Percentiles rank a stretch among this genome's conserved stretches.
Evolutionary conservation across 164 flowering plant species (phyloP).

Genomic region (Santalum album): DNA sequence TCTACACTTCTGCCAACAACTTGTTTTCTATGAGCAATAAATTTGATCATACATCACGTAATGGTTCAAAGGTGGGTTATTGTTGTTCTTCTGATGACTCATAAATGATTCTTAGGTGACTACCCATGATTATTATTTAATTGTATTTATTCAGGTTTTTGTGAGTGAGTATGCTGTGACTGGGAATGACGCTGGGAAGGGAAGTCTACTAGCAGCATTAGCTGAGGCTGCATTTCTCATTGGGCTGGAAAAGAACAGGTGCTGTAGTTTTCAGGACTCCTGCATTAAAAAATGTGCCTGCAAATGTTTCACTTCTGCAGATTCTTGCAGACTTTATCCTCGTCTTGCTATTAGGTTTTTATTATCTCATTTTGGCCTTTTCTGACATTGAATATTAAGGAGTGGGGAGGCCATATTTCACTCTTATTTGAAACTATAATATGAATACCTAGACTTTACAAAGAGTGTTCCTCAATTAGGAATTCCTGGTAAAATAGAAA

Average conservation of each 20-base stretch:
- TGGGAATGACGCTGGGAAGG: conserved; percentile 72
- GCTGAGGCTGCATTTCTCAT: conserved; percentile 92
- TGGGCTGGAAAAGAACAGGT: conserved; percentile 90
- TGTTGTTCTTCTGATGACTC: background rate
- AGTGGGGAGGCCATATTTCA: too few species aligned
- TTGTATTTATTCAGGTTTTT: conserved; percentile 48
- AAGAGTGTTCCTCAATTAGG: too few species aligned
- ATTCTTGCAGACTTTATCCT: too few species aligned
- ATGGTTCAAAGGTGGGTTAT: conserved; percentile 71
- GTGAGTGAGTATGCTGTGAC: conserved; percentile 98
- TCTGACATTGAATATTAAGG: too few species aligned
- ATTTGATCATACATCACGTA: conserved; percentile 56
- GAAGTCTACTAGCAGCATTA: conserved; percentile 73
- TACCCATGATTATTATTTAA: background rate
- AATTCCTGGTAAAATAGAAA: too few species aligned
- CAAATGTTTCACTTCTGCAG: too few species aligned
- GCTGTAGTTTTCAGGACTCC: background rate
- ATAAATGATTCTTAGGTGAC: background rate
- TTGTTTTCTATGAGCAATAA: conserved; percentile 40
- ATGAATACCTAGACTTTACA: too few species aligned
- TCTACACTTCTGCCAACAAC: conserved; percentile 50
- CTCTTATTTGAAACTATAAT: too few species aligned
- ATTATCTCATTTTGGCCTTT: too few species aligned
- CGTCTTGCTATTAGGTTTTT: too few species aligned
- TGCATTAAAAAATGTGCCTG: too few species aligned